These are phyloP conservation scores for Simplicillium sp. DNA, from an alignment of 2,329 filamentous ascomycete genomes.

Conservation along the genomic window DNA sequence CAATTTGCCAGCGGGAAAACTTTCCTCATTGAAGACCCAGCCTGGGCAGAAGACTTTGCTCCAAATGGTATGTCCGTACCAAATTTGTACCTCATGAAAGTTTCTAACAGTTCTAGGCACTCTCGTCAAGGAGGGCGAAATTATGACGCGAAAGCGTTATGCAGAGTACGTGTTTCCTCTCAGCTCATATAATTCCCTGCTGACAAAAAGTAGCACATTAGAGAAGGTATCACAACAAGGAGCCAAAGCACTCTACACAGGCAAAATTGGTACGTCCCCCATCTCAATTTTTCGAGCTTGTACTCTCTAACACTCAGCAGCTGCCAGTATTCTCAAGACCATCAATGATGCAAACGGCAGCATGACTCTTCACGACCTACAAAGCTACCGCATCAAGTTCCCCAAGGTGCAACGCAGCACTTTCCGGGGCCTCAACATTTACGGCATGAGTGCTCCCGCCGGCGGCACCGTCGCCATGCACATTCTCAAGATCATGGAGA, in stretches of 20 bases:
- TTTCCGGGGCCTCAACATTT: conserved; percentile 63
- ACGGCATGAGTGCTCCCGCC: conserved; percentile 62
- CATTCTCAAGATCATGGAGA: conserved; percentile 74
- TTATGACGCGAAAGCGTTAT: conserved; percentile 71
- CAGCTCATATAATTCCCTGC: neutral
- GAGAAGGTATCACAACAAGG: conserved; percentile 68
- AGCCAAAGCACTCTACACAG: conserved; percentile 63
- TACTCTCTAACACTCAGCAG: conserved; percentile 27
- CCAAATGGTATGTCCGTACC: conserved; percentile 48
- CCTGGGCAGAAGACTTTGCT: conserved; percentile 83
- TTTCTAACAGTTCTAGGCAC: conserved; percentile 33
- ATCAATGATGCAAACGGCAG: conserved; percentile 66
- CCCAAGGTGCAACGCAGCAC: conserved; percentile 54
- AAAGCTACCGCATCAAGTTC: conserved; percentile 59
- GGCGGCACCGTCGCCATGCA: conserved; percentile 68
- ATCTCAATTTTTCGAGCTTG: neutral
- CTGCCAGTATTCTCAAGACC: conserved; percentile 61
- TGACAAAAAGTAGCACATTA: conserved; percentile 41
- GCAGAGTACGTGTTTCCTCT: conserved; percentile 35
- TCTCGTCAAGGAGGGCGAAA: conserved; percentile 62
- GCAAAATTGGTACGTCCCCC: conserved; percentile 42
- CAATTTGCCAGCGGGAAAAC: conserved; percentile 24
- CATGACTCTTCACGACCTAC: conserved; percentile 72
- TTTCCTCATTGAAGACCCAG: conserved; percentile 65
- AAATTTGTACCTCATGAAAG: no score